Percentiles rank a stretch among this genome's conserved stretches.
phyloP scores from a whole-genome alignment of 1,284 basidiomycete species.

The Apiotrichum gamsii region DNA sequence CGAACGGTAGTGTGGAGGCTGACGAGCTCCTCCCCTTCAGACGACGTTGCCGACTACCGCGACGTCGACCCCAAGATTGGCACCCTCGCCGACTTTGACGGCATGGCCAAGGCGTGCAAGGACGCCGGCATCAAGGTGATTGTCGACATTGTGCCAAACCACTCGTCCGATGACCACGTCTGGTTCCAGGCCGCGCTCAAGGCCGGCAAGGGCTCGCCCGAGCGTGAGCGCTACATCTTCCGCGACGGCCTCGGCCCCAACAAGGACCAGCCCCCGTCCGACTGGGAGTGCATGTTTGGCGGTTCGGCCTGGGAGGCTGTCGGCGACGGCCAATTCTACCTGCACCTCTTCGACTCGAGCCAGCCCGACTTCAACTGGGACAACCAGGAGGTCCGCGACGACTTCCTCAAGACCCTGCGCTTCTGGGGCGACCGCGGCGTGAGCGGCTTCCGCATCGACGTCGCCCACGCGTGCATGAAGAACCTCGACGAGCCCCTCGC shows the following conservation, averaged over 20 bases:
- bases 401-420: slow-evolving; percentile 60
- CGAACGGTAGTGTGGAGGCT: background rate
- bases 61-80: slow-evolving; percentile 68
- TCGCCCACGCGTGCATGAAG: slow-evolving; percentile 34
- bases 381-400: slow-evolving; percentile 57
- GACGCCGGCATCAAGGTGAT: slow-evolving; percentile 64
- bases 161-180: slow-evolving; percentile 67
- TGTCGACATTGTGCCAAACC: slow-evolving; percentile 77
- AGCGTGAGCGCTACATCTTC: slow-evolving; percentile 72
- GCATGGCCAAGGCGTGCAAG: slow-evolving; percentile 57
- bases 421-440: slow-evolving; percentile 71
- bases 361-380: slow-evolving; percentile 80
- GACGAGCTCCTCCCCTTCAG: too few species aligned
- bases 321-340: slow-evolving; percentile 62
- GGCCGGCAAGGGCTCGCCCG: slow-evolving; percentile 55
- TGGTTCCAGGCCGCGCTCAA: slow-evolving; percentile 65
- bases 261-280: slow-evolving; percentile 60
- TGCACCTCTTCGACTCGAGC: slow-evolving; percentile 62
- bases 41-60: slow-evolving; percentile 68
- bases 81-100: slow-evolving; percentile 66
- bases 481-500: slow-evolving; percentile 15
- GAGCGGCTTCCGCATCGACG: slow-evolving; percentile 59
- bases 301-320: slow-evolving; percentile 70
- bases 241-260: slow-evolving; percentile 51
- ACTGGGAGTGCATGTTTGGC: slow-evolving; percentile 66